These are phyloP conservation scores for Huntiella abstrusa DNA, from an alignment of 2,329 filamentous ascomycete species.

Conservation along the genomic window DNA sequence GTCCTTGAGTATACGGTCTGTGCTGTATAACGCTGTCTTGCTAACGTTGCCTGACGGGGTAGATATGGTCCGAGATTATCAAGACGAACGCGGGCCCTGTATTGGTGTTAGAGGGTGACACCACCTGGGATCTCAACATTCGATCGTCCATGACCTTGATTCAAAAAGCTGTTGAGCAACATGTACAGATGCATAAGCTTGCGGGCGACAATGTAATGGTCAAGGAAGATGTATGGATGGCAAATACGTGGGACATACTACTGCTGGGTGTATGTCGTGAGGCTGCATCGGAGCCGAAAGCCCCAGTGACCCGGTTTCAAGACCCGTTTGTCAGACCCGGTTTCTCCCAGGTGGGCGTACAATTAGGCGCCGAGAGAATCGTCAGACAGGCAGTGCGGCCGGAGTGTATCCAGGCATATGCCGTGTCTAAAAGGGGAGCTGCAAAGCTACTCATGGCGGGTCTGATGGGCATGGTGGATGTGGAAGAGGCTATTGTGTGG, in stretches of 20 bases:
- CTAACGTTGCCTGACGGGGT: neutral
- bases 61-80: conserved; percentile 17
- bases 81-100: conserved; percentile 12
- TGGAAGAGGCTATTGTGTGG: conserved; percentile 15
- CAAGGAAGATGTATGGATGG: conserved; percentile 14
- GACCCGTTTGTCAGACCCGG: neutral
- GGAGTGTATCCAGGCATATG: conserved; percentile 16
- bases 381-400: conserved; percentile 14
- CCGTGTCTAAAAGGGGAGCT: conserved; percentile 15
- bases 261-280: conserved; percentile 15
- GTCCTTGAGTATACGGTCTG: neutral
- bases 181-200: neutral
- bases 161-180: too few species aligned
- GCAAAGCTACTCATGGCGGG: conserved; percentile 15
- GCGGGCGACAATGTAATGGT: neutral
- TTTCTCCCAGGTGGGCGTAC: conserved; percentile 8
- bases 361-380: conserved; percentile 13
- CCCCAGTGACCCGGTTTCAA: neutral
- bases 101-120: conserved; percentile 17
- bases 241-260: conserved; percentile 14
- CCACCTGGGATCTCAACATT: conserved; percentile 16
- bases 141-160: conserved; percentile 8
- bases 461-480: conserved; percentile 14
- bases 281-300: neutral
- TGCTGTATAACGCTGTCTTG: neutral